Evolutionary conservation across 2,329 filamentous ascomycete genomes (phyloP), one percentile per base, ranked within the genome.

Genomic region (Ascocoryne sarcoides): DNA sequence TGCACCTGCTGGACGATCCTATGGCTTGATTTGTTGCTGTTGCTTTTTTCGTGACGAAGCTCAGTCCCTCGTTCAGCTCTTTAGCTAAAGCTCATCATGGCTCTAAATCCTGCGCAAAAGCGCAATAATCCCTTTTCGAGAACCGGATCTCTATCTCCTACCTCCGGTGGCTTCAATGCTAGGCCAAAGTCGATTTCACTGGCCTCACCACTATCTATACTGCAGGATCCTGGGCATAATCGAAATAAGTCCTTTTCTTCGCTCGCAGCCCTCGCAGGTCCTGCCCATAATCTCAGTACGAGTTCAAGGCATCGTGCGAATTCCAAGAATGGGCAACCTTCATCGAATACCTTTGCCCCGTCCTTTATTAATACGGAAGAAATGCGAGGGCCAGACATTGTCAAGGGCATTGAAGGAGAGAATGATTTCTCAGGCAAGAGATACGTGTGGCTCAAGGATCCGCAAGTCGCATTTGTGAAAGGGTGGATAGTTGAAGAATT

Each of bases 391-490:
- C 62, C 70, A 37, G 76, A 79, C 49, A 57, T 67, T 9, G 73
- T 82, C 12, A 70, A 70, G 36, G 84, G 86, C 14, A 88, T 95
- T 44, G 93, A 98, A 64, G 92, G 92, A 48, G 90, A 95, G 59
- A 96, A 95, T 61, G 92, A 98, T 70, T 96, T 98, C 62, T 98
- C 92, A 0, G 93, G 92, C 42, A 96, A 93, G 67, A 79, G 92
- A 68, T 98, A 96, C 69, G 89, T 98, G 49, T 98, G 92, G 93
- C 70, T 98, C 59, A 85, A 83, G 62, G 89, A 98, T 64, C 72
- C 85, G 1, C 76, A 89, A 56, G 73, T 75, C 40, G 92, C 92
- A 1, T 98, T 98, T 61, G 79, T 96, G 39, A 86, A 88, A 53
- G 93, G 90, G 3, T 90, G 88, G 77, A 79, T 98, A 10, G 75